Evolutionary conservation across 192 early-diverging fungal genomes (phyloP).

Genomic region (Backusella sp.): DNA sequence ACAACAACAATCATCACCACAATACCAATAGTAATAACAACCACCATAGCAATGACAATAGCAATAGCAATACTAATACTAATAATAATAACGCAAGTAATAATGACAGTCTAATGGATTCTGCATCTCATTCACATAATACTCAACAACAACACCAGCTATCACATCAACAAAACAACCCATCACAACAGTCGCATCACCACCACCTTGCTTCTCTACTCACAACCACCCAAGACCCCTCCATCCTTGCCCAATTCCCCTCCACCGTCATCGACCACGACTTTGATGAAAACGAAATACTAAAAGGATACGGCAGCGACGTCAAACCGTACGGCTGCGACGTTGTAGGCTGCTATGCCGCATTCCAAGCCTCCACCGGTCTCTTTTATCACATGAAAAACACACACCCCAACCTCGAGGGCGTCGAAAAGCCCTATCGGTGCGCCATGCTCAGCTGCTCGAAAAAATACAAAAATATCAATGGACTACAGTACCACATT

Average conservation of each 20-base stretch:
- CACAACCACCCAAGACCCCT: slow-evolving; percentile 15
- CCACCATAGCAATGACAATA: not conserved
- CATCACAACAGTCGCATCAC: not conserved
- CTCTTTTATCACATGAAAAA: slow-evolving; percentile 47
- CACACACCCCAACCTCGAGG: slow-evolving; percentile 22
- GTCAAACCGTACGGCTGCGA: slow-evolving; percentile 41
- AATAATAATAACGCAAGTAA: not conserved
- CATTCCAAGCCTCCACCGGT: slow-evolving; percentile 29
- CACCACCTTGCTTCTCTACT: not conserved
- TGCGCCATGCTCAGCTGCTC: slow-evolving; percentile 67
- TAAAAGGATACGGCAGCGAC: slow-evolving; percentile 10
- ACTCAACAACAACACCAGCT: not conserved
- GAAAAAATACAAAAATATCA: slow-evolving; percentile 80
- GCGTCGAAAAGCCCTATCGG: slow-evolving; percentile 55
- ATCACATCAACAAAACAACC: not conserved
- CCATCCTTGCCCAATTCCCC: slow-evolving; percentile 29
- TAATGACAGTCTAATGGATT: not conserved
- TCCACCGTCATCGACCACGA: not conserved
- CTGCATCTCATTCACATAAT: not conserved
- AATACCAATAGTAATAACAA: not conserved
- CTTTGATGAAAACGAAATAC: not conserved
- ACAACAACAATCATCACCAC: not conserved
- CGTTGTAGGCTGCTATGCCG: slow-evolving; percentile 29
- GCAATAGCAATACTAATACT: not conserved
- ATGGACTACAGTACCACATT: slow-evolving; percentile 80